Conservation (phyloP, 2,329 filamentous ascomycete species). For the Plectosphaerella sp. region DNA sequence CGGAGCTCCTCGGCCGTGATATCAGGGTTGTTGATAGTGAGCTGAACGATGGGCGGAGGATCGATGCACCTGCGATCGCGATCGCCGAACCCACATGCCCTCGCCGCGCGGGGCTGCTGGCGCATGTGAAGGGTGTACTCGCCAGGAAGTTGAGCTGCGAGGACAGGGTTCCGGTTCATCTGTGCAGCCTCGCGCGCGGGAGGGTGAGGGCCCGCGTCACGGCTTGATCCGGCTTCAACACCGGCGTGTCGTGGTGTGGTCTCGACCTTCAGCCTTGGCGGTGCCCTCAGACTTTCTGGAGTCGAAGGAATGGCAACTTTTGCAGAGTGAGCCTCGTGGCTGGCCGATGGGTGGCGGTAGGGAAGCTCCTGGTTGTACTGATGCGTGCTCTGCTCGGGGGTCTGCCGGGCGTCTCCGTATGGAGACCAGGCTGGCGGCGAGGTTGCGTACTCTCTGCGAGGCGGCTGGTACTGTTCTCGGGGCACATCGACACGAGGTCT, state of each 20-base stretch:
- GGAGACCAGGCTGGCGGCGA: neutral
- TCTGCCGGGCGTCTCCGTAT: no score
- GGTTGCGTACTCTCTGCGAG: neutral
- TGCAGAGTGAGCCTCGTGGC: slow-evolving; percentile 7
- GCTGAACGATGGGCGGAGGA: slow-evolving; percentile 76
- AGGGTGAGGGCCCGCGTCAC: neutral
- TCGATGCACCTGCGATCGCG: slow-evolving; percentile 78
- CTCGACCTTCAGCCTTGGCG: neutral
- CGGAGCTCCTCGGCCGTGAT: slow-evolving; percentile 49
- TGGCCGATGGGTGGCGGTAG: neutral
- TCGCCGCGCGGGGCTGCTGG: slow-evolving; percentile 73
- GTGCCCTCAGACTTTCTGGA: slow-evolving; percentile 6
- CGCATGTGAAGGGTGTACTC: slow-evolving; percentile 55
- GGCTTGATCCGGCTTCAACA: neutral
- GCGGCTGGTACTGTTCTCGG: neutral
- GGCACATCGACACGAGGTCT: no score
- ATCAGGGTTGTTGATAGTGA: slow-evolving; percentile 57
- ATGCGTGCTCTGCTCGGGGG: no score
- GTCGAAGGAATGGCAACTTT: slow-evolving; percentile 12
- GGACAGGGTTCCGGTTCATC: neutral
- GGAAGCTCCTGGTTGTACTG: neutral
- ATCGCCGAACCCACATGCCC: slow-evolving; percentile 80
- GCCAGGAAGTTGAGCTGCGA: slow-evolving; percentile 5
- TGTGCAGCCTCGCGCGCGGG: neutral
- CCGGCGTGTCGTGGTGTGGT: slow-evolving; percentile 2